Percentiles rank a stretch among this genome's conserved stretches.
phyloP scores from a whole-genome alignment of 768 basidiomycete genomes.

The Multifurca ochricompacta region DNA sequence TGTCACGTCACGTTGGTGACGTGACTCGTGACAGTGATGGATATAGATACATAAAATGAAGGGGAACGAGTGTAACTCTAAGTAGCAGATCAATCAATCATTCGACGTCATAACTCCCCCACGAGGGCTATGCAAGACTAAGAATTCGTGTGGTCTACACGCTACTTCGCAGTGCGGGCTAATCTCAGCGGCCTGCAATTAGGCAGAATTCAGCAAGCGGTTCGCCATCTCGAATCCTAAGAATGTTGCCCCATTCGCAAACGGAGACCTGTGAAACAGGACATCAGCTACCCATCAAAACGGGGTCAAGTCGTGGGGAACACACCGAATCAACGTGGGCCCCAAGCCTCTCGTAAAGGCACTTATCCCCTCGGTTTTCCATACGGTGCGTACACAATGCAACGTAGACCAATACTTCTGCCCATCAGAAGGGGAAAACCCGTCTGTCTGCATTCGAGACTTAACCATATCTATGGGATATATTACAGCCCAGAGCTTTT shows the following conservation, averaged over 20 bases:
- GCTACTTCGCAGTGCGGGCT: neutral
- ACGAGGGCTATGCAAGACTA: neutral
- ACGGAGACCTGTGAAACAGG: conserved; percentile 59
- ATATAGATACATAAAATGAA: too few species aligned
- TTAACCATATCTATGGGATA: conserved; percentile 98
- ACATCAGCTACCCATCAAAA: conserved; percentile 11
- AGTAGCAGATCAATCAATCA: neutral
- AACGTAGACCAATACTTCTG: conserved; percentile 78
- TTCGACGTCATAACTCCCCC: neutral
- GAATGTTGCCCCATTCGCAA: conserved; percentile 96
- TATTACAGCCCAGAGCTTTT: conserved; percentile 81
- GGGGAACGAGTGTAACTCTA: too few species aligned
- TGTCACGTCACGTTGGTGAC: too few species aligned
- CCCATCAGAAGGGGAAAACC: conserved; percentile 63
- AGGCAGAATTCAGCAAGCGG: conserved; percentile 44
- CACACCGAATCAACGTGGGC: conserved; percentile 85
- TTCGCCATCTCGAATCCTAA: conserved; percentile 92
- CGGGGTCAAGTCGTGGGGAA: conserved; percentile 17
- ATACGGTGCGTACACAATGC: conserved; percentile 78
- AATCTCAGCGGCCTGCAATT: neutral
- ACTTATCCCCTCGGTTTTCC: conserved; percentile 70
- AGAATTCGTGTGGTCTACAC: conserved; percentile 1
- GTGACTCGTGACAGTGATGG: conserved; percentile 3
- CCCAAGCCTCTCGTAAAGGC: conserved; percentile 90
- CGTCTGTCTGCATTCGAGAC: conserved; percentile 93